These are phyloP conservation scores for Apiospora rasikravindrae DNA, from an alignment of 2,329 filamentous ascomycete species.

Conservation along the genomic window DNA sequence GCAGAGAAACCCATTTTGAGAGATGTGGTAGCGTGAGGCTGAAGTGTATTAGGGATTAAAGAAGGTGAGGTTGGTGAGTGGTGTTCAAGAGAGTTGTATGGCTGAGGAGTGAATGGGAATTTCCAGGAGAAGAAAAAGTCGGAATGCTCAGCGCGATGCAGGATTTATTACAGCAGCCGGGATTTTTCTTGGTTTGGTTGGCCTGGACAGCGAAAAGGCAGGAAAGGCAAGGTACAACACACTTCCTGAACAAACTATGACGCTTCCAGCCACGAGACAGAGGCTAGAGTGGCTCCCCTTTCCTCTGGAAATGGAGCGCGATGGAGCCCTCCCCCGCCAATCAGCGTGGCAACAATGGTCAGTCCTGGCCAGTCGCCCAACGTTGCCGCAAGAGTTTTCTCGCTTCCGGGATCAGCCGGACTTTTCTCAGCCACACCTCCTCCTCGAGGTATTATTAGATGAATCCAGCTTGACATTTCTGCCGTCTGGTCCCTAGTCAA, in stretches of 20 bases:
- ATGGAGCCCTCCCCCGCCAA: background rate
- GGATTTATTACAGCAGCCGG: slow-evolving; percentile 16
- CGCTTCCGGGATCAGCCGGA: slow-evolving; percentile 7
- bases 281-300: slow-evolving; percentile 14
- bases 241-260: slow-evolving; percentile 13
- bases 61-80: slow-evolving; percentile 23
- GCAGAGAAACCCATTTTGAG: slow-evolving; percentile 50
- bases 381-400: slow-evolving; percentile 4
- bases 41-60: slow-evolving; percentile 36
- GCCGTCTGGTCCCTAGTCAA: slow-evolving; percentile 12
- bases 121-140: slow-evolving; percentile 23
- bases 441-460: background rate
- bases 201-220: background rate
- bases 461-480: slow-evolving; percentile 2
- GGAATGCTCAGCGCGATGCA: slow-evolving; percentile 8
- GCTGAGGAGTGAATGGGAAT: slow-evolving; percentile 8
- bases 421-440: slow-evolving; percentile 2
- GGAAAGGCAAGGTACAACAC: slow-evolving; percentile 5
- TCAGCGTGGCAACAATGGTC: background rate
- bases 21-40: slow-evolving; percentile 39
- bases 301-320: background rate
- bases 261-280: slow-evolving; percentile 19
- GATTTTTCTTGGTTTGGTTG: slow-evolving; percentile 13
- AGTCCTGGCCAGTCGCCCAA: background rate
- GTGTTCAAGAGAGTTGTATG: slow-evolving; percentile 18